Base-by-base conservation (phyloP, 345 rosid species). In the Ceriops zippeliana region DNA sequence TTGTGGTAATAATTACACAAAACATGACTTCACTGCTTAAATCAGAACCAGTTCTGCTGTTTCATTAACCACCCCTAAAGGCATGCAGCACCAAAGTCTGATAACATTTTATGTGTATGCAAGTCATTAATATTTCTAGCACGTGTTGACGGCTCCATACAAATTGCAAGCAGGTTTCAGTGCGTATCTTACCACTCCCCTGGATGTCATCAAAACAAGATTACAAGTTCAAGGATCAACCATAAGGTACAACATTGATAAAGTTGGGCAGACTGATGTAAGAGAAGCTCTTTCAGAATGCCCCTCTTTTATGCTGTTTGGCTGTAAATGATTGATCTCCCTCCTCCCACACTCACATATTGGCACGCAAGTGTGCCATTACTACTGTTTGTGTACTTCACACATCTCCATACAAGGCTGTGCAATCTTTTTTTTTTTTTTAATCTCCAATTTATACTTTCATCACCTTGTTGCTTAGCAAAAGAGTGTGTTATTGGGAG, bases 201-300 rank as follows among this genome's bases (percentile, higher is more conserved):
- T 93, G 74, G 98, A 93, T 77, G 89, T 93, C 53, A 72, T 93
- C 52, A 93, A 93, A 86, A 93, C 98, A 73, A 89, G 97, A 80
- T 72, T 93, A 71, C 98, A 93, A 80, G 97, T 93, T 28, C 98
- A 93, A 73, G 98, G 98, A 77, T 67, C 92, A 61, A 68, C 86
- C 2, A 52, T 84, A 73, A 90, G 96, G 98, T 93, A 83, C 65
- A 62, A 73, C 51, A 15, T 13, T 28, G 46, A 42, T 13, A 11
- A 42, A 42, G 49, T 42, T 0, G 49, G 49, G 17, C 2, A 13
- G 49, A 42, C 19, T 15, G 49, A 13, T 13, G 49, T 2, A 42
- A 42, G 49, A 42, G 1, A 42, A 15, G 49, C 49, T 42, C 49
- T 42, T 42, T 42, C 49, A 13, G 49, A 42, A 42, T 42, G 49